phyloP scores from a whole-genome alignment of 805 yeast species.

The Citeromyces matritensis region DNA sequence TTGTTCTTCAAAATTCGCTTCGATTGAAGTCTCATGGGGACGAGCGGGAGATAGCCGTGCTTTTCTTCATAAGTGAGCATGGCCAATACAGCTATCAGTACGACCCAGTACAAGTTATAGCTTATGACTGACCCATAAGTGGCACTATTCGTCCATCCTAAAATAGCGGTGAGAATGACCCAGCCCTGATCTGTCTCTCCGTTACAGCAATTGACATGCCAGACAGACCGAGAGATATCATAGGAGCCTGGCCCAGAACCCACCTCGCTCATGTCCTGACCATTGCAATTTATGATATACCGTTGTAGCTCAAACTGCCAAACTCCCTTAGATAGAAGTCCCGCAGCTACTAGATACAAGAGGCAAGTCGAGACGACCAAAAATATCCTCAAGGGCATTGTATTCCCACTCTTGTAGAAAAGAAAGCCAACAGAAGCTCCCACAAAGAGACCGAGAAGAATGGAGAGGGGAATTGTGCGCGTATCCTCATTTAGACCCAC shows the following conservation, averaged over 20 bases:
- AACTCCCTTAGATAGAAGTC: slow-evolving; percentile 26
- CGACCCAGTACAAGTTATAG: slow-evolving; percentile 22
- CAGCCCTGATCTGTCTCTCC: slow-evolving; percentile 31
- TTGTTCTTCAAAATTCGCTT: slow-evolving; percentile 27
- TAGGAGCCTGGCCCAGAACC: slow-evolving; percentile 35
- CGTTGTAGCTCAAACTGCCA: slow-evolving; percentile 29
- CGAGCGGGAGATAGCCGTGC: slow-evolving; percentile 35
- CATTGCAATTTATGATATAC: slow-evolving; percentile 23
- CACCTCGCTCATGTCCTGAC: slow-evolving; percentile 28
- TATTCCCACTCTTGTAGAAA: slow-evolving; percentile 25
- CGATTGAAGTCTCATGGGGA: slow-evolving; percentile 43
- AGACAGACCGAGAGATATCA: slow-evolving; percentile 24
- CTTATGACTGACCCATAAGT: slow-evolving; percentile 27
- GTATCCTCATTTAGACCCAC: slow-evolving; percentile 52
- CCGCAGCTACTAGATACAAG: slow-evolving; percentile 28
- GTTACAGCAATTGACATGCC: slow-evolving; percentile 36
- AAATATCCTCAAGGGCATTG: slow-evolving; percentile 24
- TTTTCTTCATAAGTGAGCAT: slow-evolving; percentile 30
- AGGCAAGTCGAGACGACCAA: slow-evolving; percentile 25
- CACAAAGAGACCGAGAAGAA: slow-evolving; percentile 15
- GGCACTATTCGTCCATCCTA: slow-evolving; percentile 33
- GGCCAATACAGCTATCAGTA: slow-evolving; percentile 13
- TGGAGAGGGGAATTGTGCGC: slow-evolving; percentile 14
- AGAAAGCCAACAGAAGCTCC: slow-evolving; percentile 21
- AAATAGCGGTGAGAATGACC: slow-evolving; percentile 29